Base-by-base conservation (phyloP, 805 yeast genomes). In the Yarrowia deformans region DNA sequence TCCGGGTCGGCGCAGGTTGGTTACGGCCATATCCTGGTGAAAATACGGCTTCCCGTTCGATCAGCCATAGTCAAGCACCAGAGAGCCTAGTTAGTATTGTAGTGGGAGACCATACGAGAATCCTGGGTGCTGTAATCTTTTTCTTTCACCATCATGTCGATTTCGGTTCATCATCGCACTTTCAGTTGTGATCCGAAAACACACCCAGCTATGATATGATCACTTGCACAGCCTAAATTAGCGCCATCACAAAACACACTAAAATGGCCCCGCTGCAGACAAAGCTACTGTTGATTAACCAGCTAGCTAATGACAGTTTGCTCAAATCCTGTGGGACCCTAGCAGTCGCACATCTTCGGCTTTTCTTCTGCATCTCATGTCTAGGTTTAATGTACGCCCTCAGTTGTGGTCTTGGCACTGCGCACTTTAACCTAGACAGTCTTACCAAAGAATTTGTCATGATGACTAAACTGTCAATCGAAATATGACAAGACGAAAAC, bases 71-170 rank as follows among this genome's bases (percentile, higher is more conserved):
- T 43, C 66, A 60, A 60, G 66, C 66, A 60, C 66, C 66, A 60
- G 66, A 60, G 66, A 60, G 66, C 66, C 66, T 45, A 60, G 66
- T 60, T 60, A 60, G 66, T 60, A 60, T 60, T 60, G 66, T 60
- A 60, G 66, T 60, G 66, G 66, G 66, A 60, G 66, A 60, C 66
- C 66, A 60, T 60, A 60, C 66, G 66, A 60, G 66, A 60, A 60
- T 60, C 66, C 66, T 60, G 43, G 66, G 66, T 60, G 66, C 66
- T 60, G 66, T 60, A 60, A 58, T 58, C 66, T 34, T 60, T 60
- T 58, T 40, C 2, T 14, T 14, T 7, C 8, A n/a, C 29, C 14
- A 50, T 13, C n/a, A n/a, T 49, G 18, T 37, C 10, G 9, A 37
- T 8, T 9, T 37, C 12, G 6, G 13, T 37, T 9, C 40, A 8